A percentile compares a stretch with the other conserved stretches of the same genome.
These are phyloP conservation scores for Macrocystidia cucumis DNA, from an alignment of 1,284 basidiomycete genomes.

Conservation along the genomic window DNA sequence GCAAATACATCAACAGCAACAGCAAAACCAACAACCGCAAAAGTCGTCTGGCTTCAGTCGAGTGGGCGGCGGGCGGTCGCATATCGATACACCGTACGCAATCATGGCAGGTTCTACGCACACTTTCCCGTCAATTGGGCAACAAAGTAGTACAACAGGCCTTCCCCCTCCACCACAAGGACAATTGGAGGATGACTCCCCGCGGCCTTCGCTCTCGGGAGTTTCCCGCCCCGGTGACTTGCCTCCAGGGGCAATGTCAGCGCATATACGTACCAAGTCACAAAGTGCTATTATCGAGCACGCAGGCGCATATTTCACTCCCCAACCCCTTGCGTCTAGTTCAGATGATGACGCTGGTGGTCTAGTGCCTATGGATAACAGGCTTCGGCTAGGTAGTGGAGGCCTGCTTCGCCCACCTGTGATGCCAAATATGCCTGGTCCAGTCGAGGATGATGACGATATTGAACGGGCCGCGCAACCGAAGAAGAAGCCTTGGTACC, in stretches of 20 bases:
- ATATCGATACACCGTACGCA: conserved; percentile 73
- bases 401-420: conserved; percentile 14
- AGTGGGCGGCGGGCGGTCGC: conserved; percentile 71
- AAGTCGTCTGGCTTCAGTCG: conserved; percentile 61
- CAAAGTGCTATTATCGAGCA: conserved; percentile 75
- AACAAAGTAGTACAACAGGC: conserved; percentile 19
- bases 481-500: conserved; percentile 64
- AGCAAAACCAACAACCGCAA: conserved; percentile 16
- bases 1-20: conserved; percentile 15
- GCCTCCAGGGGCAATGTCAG: conserved; percentile 61
- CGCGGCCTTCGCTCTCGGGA: conserved; percentile 47
- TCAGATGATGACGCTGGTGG: too few relatives aligned
- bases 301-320: conserved; percentile 16
- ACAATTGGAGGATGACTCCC: conserved; percentile 37
- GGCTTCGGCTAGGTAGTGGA: conserved; percentile 7
- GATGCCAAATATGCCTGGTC: conserved; percentile 6
- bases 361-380: too few relatives aligned
- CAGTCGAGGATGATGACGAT: conserved; percentile 29
- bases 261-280: conserved; percentile 69
- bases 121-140: conserved; percentile 59
- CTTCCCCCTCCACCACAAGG: conserved; percentile 12
- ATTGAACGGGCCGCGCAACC: conserved; percentile 28
- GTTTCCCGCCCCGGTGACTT: conserved; percentile 35
- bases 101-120: conserved; percentile 52
- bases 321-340: conserved; percentile 7